Evolutionary conservation across 1,284 basidiomycete genomes (phyloP).

Genomic region (Sanghuangporus baumii): DNA sequence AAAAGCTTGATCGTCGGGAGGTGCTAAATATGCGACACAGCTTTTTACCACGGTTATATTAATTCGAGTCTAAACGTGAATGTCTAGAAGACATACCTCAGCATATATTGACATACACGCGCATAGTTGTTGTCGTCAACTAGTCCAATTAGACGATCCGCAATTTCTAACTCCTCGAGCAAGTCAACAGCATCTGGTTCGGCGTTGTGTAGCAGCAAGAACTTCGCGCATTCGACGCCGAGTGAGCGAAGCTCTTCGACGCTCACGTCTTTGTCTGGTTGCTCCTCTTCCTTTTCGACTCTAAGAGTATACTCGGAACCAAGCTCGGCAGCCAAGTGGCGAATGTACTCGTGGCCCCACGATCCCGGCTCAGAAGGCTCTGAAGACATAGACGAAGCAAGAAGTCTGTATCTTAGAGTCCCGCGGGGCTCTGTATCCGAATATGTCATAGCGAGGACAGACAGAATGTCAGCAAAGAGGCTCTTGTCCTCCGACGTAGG

Average conservation of each 20-base stretch:
- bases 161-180: constrained; percentile 90
- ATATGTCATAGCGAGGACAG: constrained; percentile 99
- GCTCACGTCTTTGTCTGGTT: constrained; percentile 19
- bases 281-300: constrained; percentile 29
- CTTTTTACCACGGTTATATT: constrained; percentile 33
- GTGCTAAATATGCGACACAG: constrained; percentile 88
- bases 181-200: constrained; percentile 98
- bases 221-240: constrained; percentile 84
- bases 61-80: not conserved
- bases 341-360: constrained; percentile 99
- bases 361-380: constrained; percentile 83
- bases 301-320: constrained; percentile 86
- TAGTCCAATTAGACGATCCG: constrained; percentile 69
- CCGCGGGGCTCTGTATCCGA: constrained; percentile 94
- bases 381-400: constrained; percentile 69
- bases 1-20: constrained; percentile 92
- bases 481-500: constrained; percentile 77
- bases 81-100: constrained; percentile 54
- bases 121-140: constrained; percentile 87
- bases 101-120: constrained; percentile 98
- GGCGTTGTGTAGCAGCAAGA: constrained; percentile 92
- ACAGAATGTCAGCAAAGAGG: constrained; percentile 96
- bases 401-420: constrained; percentile 87
- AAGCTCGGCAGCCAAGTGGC: constrained; percentile 94
- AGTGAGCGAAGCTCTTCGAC: constrained; percentile 74